Base-by-base conservation (phyloP, 306 rosid species). In the Rubus parviflorus region DNA sequence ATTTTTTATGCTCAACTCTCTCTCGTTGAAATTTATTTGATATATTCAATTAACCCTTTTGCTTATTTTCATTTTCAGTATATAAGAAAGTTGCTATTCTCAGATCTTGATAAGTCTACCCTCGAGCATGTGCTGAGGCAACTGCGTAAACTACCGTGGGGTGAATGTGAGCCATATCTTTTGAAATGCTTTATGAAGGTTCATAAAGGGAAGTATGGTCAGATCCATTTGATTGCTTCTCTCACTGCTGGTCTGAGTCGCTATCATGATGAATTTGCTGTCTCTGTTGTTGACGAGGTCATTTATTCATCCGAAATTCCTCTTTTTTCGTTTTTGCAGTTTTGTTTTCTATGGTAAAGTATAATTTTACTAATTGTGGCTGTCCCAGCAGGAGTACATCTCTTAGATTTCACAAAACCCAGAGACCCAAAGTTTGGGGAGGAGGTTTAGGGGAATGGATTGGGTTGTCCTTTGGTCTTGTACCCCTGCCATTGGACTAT, bases 211-310 rank as follows among this genome's bases (percentile, higher is more conserved):
- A 96, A 92, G 88, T 96, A 96, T 85, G 98, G 98, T 76, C 99
- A 96, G 85, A 96, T 96, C 82, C 98, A 96, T 76, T 85, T 96
- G 82, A 71, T 92, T 77, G 98, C 99, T 68, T 96, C 99, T 83
- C 98, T 96, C 75, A 93, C 97, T 73, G 97, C 98, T 61, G 99
- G 97, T 72, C 86, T 96, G 90, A 96, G 97, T 84, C 98, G 99
- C 73, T 92, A 91, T 78, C 99, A 96, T 85, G 98, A 96, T 80
- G 98, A 89, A 76, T 96, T 96, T 86, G 89, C 97, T 13, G 94
- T 96, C 30, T 95, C 99, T 73, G 91, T 96, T 74, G 99, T 96
- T 72, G 99, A 96, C 7, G 99, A 96, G 99, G 99, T 96, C 62
- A 23, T 79, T 79, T 65, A 70, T 65, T 67, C 77, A 72, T 10